A percentile compares a stretch with the other conserved stretches of the same genome.
These are phyloP conservation scores for Cyphellophora europaea DNA, from an alignment of 2,329 filamentous ascomycete species.

Conservation along the genomic window DNA sequence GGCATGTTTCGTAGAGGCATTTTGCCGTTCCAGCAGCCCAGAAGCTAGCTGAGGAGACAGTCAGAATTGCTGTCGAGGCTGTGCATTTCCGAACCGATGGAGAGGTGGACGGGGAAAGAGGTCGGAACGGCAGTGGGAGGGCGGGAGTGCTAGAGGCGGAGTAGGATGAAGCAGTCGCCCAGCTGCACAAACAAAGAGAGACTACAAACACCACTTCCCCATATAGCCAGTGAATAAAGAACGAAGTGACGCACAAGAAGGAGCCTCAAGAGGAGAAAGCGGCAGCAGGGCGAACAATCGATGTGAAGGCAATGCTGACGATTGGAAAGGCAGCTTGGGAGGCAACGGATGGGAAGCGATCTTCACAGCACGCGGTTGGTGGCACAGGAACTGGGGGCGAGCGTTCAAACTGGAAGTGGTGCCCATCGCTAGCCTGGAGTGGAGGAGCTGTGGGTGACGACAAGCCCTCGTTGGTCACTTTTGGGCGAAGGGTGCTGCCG, in stretches of 20 bases:
- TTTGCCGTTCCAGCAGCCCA: not conserved
- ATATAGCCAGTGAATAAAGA: not conserved
- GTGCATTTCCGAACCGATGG: constrained; percentile 1
- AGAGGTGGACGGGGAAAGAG: too few relatives aligned
- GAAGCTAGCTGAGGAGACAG: not conserved
- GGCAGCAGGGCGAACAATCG: too few relatives aligned
- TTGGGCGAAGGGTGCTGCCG: too few relatives aligned
- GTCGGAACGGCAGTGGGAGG: too few relatives aligned
- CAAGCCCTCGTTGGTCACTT: too few relatives aligned
- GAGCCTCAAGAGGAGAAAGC: constrained; percentile 1
- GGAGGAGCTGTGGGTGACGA: too few relatives aligned
- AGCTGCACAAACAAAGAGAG: not conserved
- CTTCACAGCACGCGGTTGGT: constrained; percentile 15
- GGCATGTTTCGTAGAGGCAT: constrained; percentile 16
- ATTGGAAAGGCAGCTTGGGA: constrained; percentile 14
- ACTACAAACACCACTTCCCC: not conserved
- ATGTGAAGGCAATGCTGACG: constrained; percentile 12
- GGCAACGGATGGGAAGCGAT: constrained; percentile 9
- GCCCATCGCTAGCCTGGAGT: too few relatives aligned
- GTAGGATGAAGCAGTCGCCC: too few relatives aligned
- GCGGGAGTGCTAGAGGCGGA: too few relatives aligned
- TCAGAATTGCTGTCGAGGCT: not conserved
- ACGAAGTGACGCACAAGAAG: not conserved
- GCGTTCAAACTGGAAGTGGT: too few relatives aligned
- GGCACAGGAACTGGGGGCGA: too few relatives aligned